A percentile compares a stretch with the other conserved stretches of the same genome.
These are phyloP conservation scores for Rhodotorula glutinis DNA, from an alignment of 1,284 basidiomycete species.

Conservation along the genomic window DNA sequence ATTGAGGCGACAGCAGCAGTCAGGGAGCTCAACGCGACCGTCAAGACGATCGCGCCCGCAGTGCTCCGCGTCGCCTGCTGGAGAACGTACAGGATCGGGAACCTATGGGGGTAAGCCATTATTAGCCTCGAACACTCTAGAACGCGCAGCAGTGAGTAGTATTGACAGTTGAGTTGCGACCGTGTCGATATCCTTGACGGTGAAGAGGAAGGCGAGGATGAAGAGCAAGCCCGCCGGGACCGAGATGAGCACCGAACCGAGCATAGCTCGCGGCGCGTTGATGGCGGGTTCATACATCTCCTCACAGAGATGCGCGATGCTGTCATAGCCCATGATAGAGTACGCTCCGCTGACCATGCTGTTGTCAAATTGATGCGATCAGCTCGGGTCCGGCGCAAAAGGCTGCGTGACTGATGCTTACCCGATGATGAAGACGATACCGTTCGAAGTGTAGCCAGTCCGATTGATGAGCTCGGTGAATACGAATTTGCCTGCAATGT, in stretches of 20 bases:
- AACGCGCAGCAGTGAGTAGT: background rate
- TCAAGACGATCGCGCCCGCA: conserved; percentile 1
- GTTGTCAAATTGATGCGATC: background rate
- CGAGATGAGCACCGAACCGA: background rate
- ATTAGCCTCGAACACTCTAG: background rate
- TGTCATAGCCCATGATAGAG: conserved; percentile 5
- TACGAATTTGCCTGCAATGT: background rate
- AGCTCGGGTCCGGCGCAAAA: too few species aligned
- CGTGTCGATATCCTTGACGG: background rate
- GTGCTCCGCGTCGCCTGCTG: background rate
- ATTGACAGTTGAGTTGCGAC: background rate
- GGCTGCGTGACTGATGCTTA: background rate
- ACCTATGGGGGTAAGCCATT: background rate
- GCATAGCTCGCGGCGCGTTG: conserved; percentile 7
- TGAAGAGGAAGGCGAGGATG: conserved; percentile 12
- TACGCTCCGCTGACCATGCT: conserved; percentile 3
- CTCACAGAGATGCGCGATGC: conserved; percentile 7
- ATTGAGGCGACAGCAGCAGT: background rate
- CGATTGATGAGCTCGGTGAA: conserved; percentile 1
- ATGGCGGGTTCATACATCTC: conserved; percentile 2
- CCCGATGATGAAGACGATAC: conserved; percentile 4
- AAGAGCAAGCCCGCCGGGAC: conserved; percentile 5
- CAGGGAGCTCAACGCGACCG: background rate
- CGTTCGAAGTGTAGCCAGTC: conserved; percentile 2
- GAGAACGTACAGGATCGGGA: conserved; percentile 6